Conservation (phyloP, 192 early-diverging fungal genomes). For the Lunasporangiospora selenospora region DNA sequence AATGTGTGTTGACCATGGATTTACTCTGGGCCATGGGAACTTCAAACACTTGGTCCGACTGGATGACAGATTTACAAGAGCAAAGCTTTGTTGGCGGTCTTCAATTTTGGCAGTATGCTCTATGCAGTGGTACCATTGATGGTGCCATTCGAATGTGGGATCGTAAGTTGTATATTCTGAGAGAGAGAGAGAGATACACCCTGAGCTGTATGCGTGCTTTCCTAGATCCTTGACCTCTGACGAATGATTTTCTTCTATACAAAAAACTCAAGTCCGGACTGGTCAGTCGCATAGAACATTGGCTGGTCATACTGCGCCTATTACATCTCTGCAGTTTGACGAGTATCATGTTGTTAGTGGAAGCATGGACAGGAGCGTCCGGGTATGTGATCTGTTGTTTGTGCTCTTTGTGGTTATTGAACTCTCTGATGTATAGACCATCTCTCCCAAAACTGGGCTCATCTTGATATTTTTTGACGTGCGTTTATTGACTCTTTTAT, state of each 20-base stretch:
- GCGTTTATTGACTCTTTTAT: background rate
- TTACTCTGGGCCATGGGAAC: constrained; percentile 67
- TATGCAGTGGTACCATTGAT: constrained; percentile 71
- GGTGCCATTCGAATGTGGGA: constrained; percentile 75
- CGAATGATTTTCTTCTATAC: background rate
- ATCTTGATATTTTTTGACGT: background rate
- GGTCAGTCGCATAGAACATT: background rate
- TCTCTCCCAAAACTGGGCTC: background rate
- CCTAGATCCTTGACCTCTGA: too few species aligned
- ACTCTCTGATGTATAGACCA: background rate
- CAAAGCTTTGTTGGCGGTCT: constrained; percentile 68
- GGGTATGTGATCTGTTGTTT: constrained; percentile 13
- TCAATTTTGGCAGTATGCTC: constrained; percentile 69
- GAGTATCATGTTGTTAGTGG: constrained; percentile 68
- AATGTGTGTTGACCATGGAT: constrained; percentile 63
- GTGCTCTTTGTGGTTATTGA: background rate
- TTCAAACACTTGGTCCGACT: too few species aligned
- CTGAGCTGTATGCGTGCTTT: too few species aligned
- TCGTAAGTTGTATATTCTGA: too few species aligned
- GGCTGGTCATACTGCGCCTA: constrained; percentile 4
- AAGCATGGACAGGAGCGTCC: constrained; percentile 61
- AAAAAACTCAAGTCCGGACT: background rate
- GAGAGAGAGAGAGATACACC: too few species aligned
- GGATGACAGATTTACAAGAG: background rate
- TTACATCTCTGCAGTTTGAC: constrained; percentile 59